These are phyloP conservation scores for Ascochyta pisi DNA, from an alignment of 2,329 filamentous ascomycete genomes.

Conservation along the genomic window DNA sequence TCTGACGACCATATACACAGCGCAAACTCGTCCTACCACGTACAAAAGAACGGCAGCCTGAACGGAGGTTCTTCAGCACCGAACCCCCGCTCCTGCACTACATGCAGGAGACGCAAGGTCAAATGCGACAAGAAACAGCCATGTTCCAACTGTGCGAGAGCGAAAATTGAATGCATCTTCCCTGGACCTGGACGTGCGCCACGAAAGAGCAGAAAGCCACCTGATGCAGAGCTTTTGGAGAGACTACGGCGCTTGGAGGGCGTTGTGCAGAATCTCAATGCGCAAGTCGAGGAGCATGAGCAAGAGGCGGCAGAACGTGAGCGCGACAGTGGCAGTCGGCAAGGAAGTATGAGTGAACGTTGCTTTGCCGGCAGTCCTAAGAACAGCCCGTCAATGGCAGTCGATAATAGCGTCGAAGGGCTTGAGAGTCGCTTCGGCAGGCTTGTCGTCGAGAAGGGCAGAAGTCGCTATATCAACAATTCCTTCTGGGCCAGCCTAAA, in stretches of 20 bases:
- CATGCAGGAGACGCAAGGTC: constrained; percentile 64
- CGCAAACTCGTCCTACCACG: constrained; percentile 26
- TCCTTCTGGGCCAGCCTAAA: constrained; percentile 79
- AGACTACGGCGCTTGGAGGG: constrained; percentile 75
- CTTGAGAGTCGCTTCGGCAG: constrained; percentile 67
- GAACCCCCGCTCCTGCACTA: constrained; percentile 46
- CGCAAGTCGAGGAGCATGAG: constrained; percentile 47
- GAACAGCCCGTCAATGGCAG: constrained; percentile 26
- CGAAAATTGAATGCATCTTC: constrained; percentile 74
- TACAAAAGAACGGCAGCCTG: constrained; percentile 27
- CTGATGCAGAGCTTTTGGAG: constrained; percentile 75
- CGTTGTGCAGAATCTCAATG: constrained; percentile 69
- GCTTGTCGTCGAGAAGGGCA: constrained; percentile 73
- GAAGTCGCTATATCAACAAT: constrained; percentile 76
- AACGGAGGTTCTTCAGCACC: constrained; percentile 23
- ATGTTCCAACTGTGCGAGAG: constrained; percentile 76
- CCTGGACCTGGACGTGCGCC: constrained; percentile 77
- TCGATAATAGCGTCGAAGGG: constrained; percentile 45
- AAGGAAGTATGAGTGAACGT: constrained; percentile 19
- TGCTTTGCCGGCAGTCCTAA: not conserved
- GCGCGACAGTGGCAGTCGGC: constrained; percentile 14
- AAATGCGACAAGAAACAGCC: constrained; percentile 81
- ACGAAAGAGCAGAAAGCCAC: constrained; percentile 70
- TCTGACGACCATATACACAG: constrained; percentile 32
- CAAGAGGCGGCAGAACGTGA: constrained; percentile 42